Evolutionary conservation across 371 early-diverging fungal genomes (phyloP).

Genomic region (Mycotypha africana): DNA sequence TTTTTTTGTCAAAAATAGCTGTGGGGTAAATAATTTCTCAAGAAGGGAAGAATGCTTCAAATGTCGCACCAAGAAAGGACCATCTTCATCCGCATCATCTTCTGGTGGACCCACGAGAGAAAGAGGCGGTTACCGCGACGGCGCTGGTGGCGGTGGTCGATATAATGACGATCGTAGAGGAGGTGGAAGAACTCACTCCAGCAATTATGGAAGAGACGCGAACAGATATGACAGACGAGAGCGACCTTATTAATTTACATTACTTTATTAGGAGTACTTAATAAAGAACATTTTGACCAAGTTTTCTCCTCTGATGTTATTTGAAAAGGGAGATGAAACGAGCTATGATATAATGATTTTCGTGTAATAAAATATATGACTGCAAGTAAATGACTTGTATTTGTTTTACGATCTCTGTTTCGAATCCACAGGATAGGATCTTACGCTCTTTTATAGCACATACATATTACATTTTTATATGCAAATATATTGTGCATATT

Average conservation of each 20-base stretch:
- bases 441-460: no score
- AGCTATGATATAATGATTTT: no score
- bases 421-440: no score
- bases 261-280: no score
- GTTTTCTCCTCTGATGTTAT: no score
- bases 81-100: conserved; percentile 7
- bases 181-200: conserved; percentile 7
- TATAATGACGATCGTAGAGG: conserved; percentile 12
- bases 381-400: no score
- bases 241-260: conserved; percentile 21
- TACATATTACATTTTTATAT: no score
- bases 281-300: no score
- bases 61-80: conserved; percentile 20
- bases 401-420: no score
- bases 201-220: conserved; percentile 11
- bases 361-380: no score
- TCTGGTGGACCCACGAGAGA: conserved; percentile 9
- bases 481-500: no score
- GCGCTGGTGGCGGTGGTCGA: conserved; percentile 4
- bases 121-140: conserved; percentile 9
- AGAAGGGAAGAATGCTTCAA: conserved; percentile 26
- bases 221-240: conserved; percentile 24
- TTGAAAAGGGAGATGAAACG: no score
- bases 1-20: conserved; percentile 3
- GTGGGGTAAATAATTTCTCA: conserved; percentile 28